These are phyloP conservation scores for Neurospora crassa DNA, from an alignment of 2,329 filamentous ascomycete species.

Conservation along the genomic window DNA sequence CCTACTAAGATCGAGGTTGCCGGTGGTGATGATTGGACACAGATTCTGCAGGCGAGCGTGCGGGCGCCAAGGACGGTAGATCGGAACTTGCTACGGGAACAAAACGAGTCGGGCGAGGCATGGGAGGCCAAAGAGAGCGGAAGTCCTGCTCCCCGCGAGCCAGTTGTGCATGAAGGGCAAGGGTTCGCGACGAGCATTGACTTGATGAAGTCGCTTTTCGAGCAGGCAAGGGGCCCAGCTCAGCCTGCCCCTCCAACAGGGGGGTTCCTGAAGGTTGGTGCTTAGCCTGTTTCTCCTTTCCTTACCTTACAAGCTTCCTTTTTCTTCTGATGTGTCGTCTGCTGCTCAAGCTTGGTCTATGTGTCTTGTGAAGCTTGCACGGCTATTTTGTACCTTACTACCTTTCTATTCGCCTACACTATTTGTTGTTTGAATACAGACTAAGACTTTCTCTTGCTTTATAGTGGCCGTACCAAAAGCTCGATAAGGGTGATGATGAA, in stretches of 20 bases:
- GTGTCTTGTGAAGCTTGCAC: neutral
- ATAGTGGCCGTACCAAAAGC: slow-evolving; percentile 83
- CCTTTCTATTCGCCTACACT: slow-evolving; percentile 6
- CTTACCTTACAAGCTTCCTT: slow-evolving; percentile 7
- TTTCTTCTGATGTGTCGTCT: neutral
- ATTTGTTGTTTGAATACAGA: slow-evolving; percentile 25
- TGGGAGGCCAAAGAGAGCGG: slow-evolving; percentile 28
- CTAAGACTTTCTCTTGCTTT: slow-evolving; percentile 36
- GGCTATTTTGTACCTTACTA: slow-evolving; percentile 13
- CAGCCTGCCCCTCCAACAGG: slow-evolving; percentile 45
- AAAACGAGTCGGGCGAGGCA: slow-evolving; percentile 52
- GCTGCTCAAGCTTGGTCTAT: slow-evolving; percentile 1
- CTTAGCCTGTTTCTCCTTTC: slow-evolving; percentile 30
- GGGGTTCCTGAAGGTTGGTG: slow-evolving; percentile 85
- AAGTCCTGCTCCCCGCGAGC: slow-evolving; percentile 22
- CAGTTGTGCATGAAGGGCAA: slow-evolving; percentile 38
- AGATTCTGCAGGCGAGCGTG: slow-evolving; percentile 87
- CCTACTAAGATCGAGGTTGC: slow-evolving; percentile 51
- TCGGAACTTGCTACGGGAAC: slow-evolving; percentile 57
- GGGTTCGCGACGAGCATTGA: slow-evolving; percentile 86
- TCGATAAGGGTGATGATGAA: slow-evolving; percentile 56
- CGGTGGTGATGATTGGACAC: slow-evolving; percentile 79
- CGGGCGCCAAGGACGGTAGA: slow-evolving; percentile 93
- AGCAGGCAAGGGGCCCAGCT: slow-evolving; percentile 53
- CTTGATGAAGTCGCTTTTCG: slow-evolving; percentile 90